phyloP scores from a whole-genome alignment of 345 rosid genomes.

The Nasturtium officinale region DNA sequence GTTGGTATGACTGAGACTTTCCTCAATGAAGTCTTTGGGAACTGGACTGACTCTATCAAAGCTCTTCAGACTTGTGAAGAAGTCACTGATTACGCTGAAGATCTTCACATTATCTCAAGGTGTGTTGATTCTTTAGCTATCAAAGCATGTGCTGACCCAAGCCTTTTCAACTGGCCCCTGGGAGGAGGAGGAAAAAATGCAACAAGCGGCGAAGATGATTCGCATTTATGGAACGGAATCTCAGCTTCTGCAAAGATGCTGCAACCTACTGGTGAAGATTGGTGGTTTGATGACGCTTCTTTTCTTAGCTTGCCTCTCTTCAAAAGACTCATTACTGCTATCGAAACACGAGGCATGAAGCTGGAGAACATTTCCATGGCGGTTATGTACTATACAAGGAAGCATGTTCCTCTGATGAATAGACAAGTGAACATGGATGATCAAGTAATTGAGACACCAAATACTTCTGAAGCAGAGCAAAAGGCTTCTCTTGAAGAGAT shows the following conservation, averaged over 20 bases:
- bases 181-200: constrained; percentile 32
- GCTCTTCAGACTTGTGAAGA: constrained; percentile 77
- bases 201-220: constrained; percentile 27
- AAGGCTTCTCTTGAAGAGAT: constrained; percentile 61
- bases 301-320: constrained; percentile 54
- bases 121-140: constrained; percentile 70
- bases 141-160: constrained; percentile 70
- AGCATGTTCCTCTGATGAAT: constrained; percentile 59
- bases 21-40: constrained; percentile 58
- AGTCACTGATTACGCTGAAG: constrained; percentile 61
- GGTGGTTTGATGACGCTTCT: constrained; percentile 78
- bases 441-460: constrained; percentile 39
- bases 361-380: constrained; percentile 59
- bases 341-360: constrained; percentile 58
- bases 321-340: constrained; percentile 56
- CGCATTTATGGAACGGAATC: constrained; percentile 67
- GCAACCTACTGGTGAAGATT: constrained; percentile 60
- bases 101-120: constrained; percentile 68
- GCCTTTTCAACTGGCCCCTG: constrained; percentile 61
- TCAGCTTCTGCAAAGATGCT: constrained; percentile 45
- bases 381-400: constrained; percentile 57
- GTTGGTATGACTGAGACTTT: constrained; percentile 59
- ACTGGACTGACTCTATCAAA: constrained; percentile 66
- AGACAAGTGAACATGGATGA: constrained; percentile 52
- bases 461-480: constrained; percentile 53